Evolutionary conservation across 257 asterid genomes (phyloP), one percentile per base, ranked within the genome.

Genomic region (Solanum tarapatanum): DNA sequence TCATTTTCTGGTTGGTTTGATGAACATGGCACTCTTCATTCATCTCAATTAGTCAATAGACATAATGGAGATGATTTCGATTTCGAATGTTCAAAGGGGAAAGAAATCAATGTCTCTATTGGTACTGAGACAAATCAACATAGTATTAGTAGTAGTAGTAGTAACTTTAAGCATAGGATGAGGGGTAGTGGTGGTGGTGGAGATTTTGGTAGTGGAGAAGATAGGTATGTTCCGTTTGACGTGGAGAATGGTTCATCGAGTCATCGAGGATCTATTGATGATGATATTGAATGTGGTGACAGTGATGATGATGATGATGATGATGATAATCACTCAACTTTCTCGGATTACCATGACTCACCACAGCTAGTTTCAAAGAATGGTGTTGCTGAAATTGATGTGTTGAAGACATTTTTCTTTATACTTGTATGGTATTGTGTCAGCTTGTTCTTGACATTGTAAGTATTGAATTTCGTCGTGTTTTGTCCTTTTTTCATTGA

Each of bases 361-460:
- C 88, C 93, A 28, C 76, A 32, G 69, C 84, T 87, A 87, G 86
- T 79, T 32, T 39, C 87, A 28, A 89, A 89, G 88, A 90, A 60
- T 88, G 89, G 92, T 87, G 68, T 93, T 73, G 90, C 94, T 66
- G 91, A 87, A 41, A 92, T 95, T 35, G 94, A 94, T 82, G 92
- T 97, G 90, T 91, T 97, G 86, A 97, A 94, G 93, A 97, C 98
- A 19, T 82, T 97, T 87, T 92, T 97, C 83, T 92, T 97, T 39
- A 93, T 97, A 90, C 90, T 96, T 88, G 96, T 92, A 66, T 97
- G 99, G 99, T 97, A 97, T 91, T 94, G 93, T 3, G 94, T 96
- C 94, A 96, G 99, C 91, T 96, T 99, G 89, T 92, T 95, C 87
- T 90, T 97, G 88, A 97, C 99, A 55, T 88, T 97, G 99, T 97